These are phyloP conservation scores for Chlamydomonas eustigma DNA, from an alignment of 139 green algal genomes.

Conservation along the genomic window DNA sequence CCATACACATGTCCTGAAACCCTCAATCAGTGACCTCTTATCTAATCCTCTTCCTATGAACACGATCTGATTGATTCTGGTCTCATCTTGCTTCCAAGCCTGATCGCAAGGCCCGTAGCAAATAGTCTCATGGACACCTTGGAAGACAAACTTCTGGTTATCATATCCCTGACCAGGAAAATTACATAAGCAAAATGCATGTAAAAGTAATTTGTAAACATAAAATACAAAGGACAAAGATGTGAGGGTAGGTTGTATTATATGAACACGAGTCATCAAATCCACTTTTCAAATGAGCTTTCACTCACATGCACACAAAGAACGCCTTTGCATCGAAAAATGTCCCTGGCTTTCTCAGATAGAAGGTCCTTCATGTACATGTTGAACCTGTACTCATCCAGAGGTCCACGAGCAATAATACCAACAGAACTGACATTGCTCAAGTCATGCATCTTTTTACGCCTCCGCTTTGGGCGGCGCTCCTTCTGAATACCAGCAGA, in stretches of 20 bases:
- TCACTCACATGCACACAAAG: conserved; percentile 56
- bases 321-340: conserved; percentile 81
- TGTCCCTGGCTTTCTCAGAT: conserved; percentile 73
- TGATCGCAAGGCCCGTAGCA: conserved; percentile 64
- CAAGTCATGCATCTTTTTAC: conserved; percentile 69
- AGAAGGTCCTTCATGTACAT: conserved; percentile 84
- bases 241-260: too few relatives aligned
- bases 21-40: conserved; percentile 48
- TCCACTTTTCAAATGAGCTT: too few relatives aligned
- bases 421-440: conserved; percentile 63
- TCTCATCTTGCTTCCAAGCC: conserved; percentile 58
- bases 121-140: conserved; percentile 84
- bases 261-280: too few relatives aligned
- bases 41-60: conserved; percentile 77
- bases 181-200: too few relatives aligned
- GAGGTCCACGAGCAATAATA: conserved; percentile 58
- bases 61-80: conserved; percentile 72
- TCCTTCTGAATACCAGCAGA: too few relatives aligned
- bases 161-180: conserved; percentile 24
- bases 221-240: too few relatives aligned
- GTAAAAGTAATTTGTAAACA: too few relatives aligned
- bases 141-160: conserved; percentile 78
- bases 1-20: conserved; percentile 72
- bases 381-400: conserved; percentile 83
- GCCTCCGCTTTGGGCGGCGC: conserved; percentile 52